A percentile compares a stretch with the other conserved stretches of the same genome.
phyloP scores from a whole-genome alignment of 2,329 filamentous ascomycete species.

The Fusarium mexicanum region DNA sequence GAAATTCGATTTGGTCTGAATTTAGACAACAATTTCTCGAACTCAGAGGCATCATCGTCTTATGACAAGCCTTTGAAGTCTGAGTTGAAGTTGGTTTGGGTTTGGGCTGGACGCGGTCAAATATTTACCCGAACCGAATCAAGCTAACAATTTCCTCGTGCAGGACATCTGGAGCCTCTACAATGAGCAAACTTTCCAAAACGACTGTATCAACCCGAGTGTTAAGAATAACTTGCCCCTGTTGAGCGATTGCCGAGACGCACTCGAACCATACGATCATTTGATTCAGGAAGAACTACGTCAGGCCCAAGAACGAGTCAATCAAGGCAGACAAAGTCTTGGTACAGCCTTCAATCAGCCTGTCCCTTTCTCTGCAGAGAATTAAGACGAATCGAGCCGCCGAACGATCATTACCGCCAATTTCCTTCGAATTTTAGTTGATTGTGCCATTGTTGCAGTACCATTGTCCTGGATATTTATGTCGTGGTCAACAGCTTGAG shows the following conservation, averaged over 20 bases:
- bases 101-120: not conserved
- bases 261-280: not conserved
- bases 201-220: conserved; percentile 7
- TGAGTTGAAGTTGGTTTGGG: not conserved
- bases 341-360: not conserved
- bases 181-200: not conserved
- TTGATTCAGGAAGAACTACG: not conserved
- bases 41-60: not conserved
- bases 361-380: not conserved
- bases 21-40: not conserved
- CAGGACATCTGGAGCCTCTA: conserved; percentile 25
- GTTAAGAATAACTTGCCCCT: not conserved
- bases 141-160: conserved; percentile 36
- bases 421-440: not conserved
- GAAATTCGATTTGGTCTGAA: not conserved
- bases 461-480: not conserved
- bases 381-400: not conserved
- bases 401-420: not conserved
- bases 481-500: not conserved
- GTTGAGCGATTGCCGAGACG: not conserved
- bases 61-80: not conserved
- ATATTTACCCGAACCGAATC: conserved; percentile 17
- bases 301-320: not conserved
- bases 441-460: not conserved
- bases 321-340: not conserved